phyloP scores from a whole-genome alignment of 192 early-diverging fungal genomes.

The Podila minutissima region DNA sequence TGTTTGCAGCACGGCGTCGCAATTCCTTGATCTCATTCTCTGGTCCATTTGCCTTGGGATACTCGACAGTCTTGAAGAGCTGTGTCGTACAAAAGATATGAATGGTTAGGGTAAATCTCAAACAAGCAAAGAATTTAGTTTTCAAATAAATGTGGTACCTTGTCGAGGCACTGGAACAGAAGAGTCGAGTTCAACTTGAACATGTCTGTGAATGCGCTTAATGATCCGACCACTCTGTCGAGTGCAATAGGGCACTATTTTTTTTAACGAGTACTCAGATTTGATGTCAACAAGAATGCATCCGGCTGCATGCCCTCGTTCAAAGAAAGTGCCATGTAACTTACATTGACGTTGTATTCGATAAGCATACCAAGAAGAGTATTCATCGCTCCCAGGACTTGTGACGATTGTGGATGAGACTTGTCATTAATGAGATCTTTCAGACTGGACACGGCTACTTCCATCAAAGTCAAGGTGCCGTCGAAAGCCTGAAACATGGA shows the following conservation, averaged over 20 bases:
- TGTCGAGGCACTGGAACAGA: slow-evolving; percentile 36
- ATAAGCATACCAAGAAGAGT: slow-evolving; percentile 25
- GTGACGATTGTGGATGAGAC: slow-evolving; percentile 10
- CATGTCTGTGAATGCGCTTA: slow-evolving; percentile 33
- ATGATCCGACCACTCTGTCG: slow-evolving; percentile 19
- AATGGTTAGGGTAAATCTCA: not conserved
- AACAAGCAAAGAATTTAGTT: not conserved
- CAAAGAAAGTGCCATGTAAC: not conserved
- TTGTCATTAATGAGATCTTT: slow-evolving; percentile 22
- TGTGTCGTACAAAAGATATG: not conserved
- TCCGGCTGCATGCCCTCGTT: not conserved
- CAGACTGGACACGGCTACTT: slow-evolving; percentile 35
- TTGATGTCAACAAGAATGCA: not conserved
- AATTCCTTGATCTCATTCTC: slow-evolving; percentile 11
- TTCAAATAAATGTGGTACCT: slow-evolving; percentile 5
- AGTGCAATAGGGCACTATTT: slow-evolving; percentile 14
- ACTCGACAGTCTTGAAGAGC: slow-evolving; percentile 39
- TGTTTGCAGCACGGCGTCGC: slow-evolving; percentile 22
- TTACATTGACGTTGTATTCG: slow-evolving; percentile 30
- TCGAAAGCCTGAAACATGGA: slow-evolving; percentile 24
- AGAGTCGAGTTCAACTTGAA: slow-evolving; percentile 36
- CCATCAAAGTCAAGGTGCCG: slow-evolving; percentile 38
- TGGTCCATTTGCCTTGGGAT: slow-evolving; percentile 3
- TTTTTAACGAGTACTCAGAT: not conserved
- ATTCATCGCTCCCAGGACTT: slow-evolving; percentile 33